Evolutionary conservation across 805 yeast genomes (phyloP).

Genomic region (Myxozyma udenii): DNA sequence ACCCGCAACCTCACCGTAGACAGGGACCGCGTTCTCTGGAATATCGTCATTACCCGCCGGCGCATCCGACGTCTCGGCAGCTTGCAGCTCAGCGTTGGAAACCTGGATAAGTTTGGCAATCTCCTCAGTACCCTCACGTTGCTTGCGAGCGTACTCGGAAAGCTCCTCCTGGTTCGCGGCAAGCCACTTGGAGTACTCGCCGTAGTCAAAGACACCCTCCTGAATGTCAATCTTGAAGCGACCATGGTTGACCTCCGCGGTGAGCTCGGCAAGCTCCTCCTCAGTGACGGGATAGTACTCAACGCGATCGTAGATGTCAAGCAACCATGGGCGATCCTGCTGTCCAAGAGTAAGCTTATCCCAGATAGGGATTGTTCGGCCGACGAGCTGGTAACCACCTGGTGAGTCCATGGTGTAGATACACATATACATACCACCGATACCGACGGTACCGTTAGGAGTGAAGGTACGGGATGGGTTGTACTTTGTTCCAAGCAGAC

Average conservation of each 20-base stretch:
- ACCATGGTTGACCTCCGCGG: slow-evolving; percentile 78
- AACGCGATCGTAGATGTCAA: slow-evolving; percentile 89
- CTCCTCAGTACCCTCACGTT: slow-evolving; percentile 82
- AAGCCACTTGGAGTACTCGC: slow-evolving; percentile 73
- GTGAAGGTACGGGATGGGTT: slow-evolving; percentile 96
- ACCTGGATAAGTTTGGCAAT: slow-evolving; percentile 79
- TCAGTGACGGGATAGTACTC: slow-evolving; percentile 92
- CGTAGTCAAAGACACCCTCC: slow-evolving; percentile 79
- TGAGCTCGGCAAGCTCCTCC: slow-evolving; percentile 66
- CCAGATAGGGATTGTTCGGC: slow-evolving; percentile 97
- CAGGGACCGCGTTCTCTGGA: slow-evolving; percentile 75
- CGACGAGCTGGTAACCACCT: slow-evolving; percentile 96
- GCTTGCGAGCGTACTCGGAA: slow-evolving; percentile 59
- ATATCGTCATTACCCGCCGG: too few species aligned
- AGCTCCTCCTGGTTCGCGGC: slow-evolving; percentile 70
- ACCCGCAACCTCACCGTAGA: slow-evolving; percentile 95
- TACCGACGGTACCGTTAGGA: slow-evolving; percentile 95
- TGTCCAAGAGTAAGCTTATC: slow-evolving; percentile 80
- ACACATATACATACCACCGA: slow-evolving; percentile 99
- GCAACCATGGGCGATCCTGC: slow-evolving; percentile 81
- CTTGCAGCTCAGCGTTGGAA: slow-evolving; percentile 69
- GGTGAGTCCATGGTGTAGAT: slow-evolving; percentile 97
- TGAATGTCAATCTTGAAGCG: slow-evolving; percentile 69
- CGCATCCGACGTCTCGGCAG: slow-evolving; percentile 45
- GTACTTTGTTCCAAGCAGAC: slow-evolving; percentile 88